Conservation (phyloP, 306 rosid genomes). For the Lupinus albus region DNA sequence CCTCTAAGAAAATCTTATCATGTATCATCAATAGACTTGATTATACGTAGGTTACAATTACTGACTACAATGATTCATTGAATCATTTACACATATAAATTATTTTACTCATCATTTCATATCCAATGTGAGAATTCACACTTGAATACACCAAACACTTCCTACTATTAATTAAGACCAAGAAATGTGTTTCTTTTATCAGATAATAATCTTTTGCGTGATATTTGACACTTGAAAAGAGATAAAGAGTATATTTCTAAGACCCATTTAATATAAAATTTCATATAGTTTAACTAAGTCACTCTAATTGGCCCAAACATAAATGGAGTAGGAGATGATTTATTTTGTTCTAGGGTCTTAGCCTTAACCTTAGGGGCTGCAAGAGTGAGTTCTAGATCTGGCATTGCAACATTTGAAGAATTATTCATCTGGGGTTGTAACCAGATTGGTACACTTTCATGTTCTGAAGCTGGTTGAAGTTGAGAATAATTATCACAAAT, state of each 20-base stretch:
- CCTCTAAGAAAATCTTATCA: no score
- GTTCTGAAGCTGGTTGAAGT: constrained; percentile 22
- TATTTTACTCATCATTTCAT: constrained; percentile 5
- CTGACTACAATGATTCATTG: no score
- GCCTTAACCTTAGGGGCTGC: constrained; percentile 47
- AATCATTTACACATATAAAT: no score
- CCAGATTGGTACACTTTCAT: constrained; percentile 43
- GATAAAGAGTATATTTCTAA: constrained; percentile 22
- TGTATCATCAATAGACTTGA: no score
- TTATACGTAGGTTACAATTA: no score
- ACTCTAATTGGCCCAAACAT: constrained; percentile 51
- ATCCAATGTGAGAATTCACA: no score
- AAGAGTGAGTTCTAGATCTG: constrained; percentile 77
- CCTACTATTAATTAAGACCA: constrained; percentile 1
- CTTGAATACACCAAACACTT: no score
- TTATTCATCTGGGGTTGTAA: constrained; percentile 43
- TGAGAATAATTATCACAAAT: background rate
- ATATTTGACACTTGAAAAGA: constrained; percentile 33
- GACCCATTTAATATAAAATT: background rate
- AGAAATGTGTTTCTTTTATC: constrained; percentile 16
- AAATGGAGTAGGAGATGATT: constrained; percentile 33
- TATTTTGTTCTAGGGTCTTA: constrained; percentile 49
- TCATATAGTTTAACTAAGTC: constrained; percentile 42
- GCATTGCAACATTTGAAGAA: constrained; percentile 36
- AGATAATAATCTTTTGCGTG: constrained; percentile 27